phyloP scores from a whole-genome alignment of 2,329 filamentous ascomycete genomes.

The Epichloe sibirici region DNA sequence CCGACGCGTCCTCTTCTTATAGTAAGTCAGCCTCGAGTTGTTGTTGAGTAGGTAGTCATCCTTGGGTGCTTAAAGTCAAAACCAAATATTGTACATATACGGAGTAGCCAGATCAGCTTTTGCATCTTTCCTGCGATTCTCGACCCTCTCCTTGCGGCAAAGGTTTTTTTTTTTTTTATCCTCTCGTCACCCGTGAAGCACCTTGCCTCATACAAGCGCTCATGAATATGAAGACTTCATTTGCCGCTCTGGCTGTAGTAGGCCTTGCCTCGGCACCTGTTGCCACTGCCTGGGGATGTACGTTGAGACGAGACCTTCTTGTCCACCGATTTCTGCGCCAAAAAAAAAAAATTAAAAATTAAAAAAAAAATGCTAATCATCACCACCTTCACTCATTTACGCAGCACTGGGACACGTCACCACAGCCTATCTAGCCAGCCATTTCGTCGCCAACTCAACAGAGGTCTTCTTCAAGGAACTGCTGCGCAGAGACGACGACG shows the following conservation, averaged over 20 bases:
- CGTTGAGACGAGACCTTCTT: constrained; percentile 9
- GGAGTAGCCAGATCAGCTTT: neutral
- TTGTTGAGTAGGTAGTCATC: neutral
- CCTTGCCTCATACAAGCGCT: neutral
- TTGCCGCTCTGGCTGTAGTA: constrained; percentile 16
- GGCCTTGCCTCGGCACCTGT: constrained; percentile 22
- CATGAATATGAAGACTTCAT: constrained; percentile 21
- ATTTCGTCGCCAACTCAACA: constrained; percentile 45
- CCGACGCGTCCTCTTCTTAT: neutral
- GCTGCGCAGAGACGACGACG: constrained; percentile 38
- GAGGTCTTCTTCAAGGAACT: constrained; percentile 44
- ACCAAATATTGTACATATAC: neutral
- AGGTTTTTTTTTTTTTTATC: neutral
- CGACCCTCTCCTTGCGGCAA: neutral
- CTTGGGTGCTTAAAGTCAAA: neutral
- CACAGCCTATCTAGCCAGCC: constrained; percentile 49
- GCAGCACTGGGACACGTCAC: constrained; percentile 53
- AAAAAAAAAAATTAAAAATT: no score
- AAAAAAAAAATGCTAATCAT: neutral
- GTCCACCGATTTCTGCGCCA: no score
- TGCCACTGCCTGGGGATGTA: constrained; percentile 31
- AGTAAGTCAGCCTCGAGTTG: neutral
- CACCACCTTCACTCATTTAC: constrained; percentile 12
- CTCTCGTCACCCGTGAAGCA: neutral
- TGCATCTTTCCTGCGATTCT: neutral